Base-by-base conservation (phyloP, 768 basidiomycete species). In the Astraeus odoratus region DNA sequence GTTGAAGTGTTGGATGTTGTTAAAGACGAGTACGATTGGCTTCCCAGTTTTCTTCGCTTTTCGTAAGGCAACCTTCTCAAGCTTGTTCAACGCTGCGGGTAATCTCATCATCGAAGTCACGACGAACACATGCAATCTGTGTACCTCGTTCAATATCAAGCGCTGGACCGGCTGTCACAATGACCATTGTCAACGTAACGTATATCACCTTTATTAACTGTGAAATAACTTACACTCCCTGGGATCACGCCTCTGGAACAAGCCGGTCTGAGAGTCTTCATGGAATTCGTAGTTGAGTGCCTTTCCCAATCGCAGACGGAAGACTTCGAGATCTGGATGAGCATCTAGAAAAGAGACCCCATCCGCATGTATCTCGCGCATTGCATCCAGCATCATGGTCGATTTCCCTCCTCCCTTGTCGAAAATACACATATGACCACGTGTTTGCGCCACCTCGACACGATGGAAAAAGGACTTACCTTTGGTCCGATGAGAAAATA, bases 291-390 rank as follows among this genome's bases (percentile, higher is more conserved):
- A 91, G 54, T 91, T 87, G 33, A 92, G 66, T 9, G 86, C 81
- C 62, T 90, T 90, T 38, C 91, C 91, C 20, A 95, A 72, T 33
- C 89, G 79, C 31, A 92, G 72, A 45, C 84, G 74, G 67, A 94
- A 90, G 25, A 93, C 86, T 60, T 91, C 86, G 15, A 93, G 70
- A 64, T 91, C 86, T 16, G 86, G 86, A 62, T 91, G 88, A 12
- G 84, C 89, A 58, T 88, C 86, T 56, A 81, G 83, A 68, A 89
- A 75, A 8, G 83, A 77, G 22, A 86, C 77, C 30, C 86, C 77
- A 30, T 80, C 73, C 4, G 88, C 90, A 43, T 80, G 68, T 51
- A 80, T 81, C 4, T 74, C 70, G 18, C 77, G 65, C 86, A 93
- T 91, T 2, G 85, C 76, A 45, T 92, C 83, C 43, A 92, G 71